Conservation (phyloP, 768 basidiomycete genomes). For the Rhizopogon vinicolor region DNA sequence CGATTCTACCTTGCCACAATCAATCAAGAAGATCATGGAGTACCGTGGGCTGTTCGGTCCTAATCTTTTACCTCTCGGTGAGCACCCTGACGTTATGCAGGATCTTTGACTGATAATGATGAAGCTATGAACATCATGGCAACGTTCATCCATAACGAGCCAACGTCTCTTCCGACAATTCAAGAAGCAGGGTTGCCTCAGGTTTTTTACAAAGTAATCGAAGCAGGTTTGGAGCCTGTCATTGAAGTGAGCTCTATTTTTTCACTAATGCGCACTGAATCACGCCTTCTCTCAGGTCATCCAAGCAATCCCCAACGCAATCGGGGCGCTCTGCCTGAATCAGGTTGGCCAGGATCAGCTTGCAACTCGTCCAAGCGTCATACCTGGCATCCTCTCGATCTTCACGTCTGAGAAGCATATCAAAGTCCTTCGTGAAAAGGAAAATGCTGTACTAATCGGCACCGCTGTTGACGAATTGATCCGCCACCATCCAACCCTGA, state of each 20-base stretch:
- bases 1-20: constrained; percentile 80
- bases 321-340: constrained; percentile 95
- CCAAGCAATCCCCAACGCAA: constrained; percentile 89
- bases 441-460: constrained; percentile 86
- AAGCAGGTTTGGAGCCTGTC: constrained; percentile 78
- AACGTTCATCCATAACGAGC: constrained; percentile 98
- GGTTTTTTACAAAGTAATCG: constrained; percentile 82
- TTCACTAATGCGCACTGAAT: neutral
- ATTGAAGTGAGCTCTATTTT: constrained; percentile 59
- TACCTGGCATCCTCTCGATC: constrained; percentile 79
- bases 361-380: constrained; percentile 69
- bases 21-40: constrained; percentile 84
- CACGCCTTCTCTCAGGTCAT: constrained; percentile 57
- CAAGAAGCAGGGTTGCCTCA: constrained; percentile 92
- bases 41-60: constrained; percentile 82
- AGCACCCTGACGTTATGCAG: constrained; percentile 17
- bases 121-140: constrained; percentile 89
- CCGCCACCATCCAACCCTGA: constrained; percentile 90
- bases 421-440: constrained; percentile 85
- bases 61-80: constrained; percentile 80
- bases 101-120: constrained; percentile 7
- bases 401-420: constrained; percentile 84
- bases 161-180: constrained; percentile 86
- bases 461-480: constrained; percentile 92
- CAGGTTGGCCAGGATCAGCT: constrained; percentile 83